Base-by-base conservation (phyloP, 768 basidiomycete genomes). In the Suillus hirtellus region DNA sequence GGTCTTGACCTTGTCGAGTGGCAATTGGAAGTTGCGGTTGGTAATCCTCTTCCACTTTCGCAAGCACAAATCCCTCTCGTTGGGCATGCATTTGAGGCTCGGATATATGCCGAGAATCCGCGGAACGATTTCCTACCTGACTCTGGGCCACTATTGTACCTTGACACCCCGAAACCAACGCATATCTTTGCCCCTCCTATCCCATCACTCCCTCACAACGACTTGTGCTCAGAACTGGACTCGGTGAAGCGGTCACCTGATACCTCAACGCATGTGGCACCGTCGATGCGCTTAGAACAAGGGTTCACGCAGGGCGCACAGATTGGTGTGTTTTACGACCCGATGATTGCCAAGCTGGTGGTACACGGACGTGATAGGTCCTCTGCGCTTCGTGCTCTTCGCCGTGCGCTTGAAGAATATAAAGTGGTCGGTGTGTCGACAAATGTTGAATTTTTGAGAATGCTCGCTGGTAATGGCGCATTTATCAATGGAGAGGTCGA, bases 41-140 rank as follows among this genome's bases (percentile, higher is more conserved):
- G 95, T 0, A 96, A 96, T 73, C 82, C 87, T 0, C 82, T 98
- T 35, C 92, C 93, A 11, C 81, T 96, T 35, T 69, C 76, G 1
- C 96, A 97, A 74, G 81, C 84, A 0, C 78, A 87, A 17, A 90
- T 98, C 61, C 93, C 92, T 2, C 88, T 95, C 59, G 87, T 92
- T 0, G 96, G 96, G 6, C 96, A 96, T 67, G 92, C 95, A 0
- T 96, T 96, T 68, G 96, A 96, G 76, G 94, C 93, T 8, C 87
- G 96, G 21, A 96, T 98, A 65, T 97, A 98, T 71, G 96, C 95
- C 2, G 96, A 97, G 75, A 93, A 94, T 68, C 96, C 95, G 24
- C 87, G 93, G 64, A 94, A 95, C 73, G 85, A 92, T 72, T 97
- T 97, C 80, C 81, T 96, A 6, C 95, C 95, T 0, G 95, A 97